Percentiles rank a stretch among this genome's conserved stretches.
Conservation (phyloP, 2,329 filamentous ascomycete genomes). For the Botrytis medusae region DNA sequence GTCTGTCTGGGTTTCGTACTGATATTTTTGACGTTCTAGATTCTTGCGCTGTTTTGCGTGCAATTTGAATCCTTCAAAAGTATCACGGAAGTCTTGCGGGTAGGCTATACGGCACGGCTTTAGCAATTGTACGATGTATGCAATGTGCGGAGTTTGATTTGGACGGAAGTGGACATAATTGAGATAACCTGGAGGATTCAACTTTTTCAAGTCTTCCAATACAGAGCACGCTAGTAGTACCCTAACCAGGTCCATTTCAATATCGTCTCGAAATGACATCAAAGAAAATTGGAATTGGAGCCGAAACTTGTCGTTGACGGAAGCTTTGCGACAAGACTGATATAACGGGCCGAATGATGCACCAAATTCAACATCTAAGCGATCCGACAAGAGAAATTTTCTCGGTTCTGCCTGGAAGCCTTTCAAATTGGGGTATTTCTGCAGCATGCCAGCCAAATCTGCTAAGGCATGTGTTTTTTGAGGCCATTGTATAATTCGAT, state of each 20-base stretch:
- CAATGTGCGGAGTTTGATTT: conserved; percentile 39
- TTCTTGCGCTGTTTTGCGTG: conserved; percentile 24
- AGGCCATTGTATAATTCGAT: conserved; percentile 34
- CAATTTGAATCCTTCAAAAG: conserved; percentile 11
- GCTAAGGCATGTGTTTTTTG: conserved; percentile 30
- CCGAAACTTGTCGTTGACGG: conserved; percentile 35
- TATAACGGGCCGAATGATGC: conserved; percentile 48
- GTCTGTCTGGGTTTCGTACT: conserved; percentile 39
- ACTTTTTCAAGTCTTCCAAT: conserved; percentile 42
- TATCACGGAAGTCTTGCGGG: conserved; percentile 31
- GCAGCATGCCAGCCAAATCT: conserved; percentile 37
- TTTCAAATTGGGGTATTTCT: conserved; percentile 41
- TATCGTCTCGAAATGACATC: conserved; percentile 45
- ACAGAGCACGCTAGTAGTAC: conserved; percentile 48
- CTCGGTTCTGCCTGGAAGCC: conserved; percentile 40
- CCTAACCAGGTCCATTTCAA: conserved; percentile 45
- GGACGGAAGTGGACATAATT: conserved; percentile 42
- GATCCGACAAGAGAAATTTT: conserved; percentile 43
- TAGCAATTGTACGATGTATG: conserved; percentile 40
- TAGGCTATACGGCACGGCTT: conserved; percentile 39
- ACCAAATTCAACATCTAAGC: conserved; percentile 42
- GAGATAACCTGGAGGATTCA: conserved; percentile 42
- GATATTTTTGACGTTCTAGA: conserved; percentile 33
- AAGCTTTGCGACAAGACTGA: conserved; percentile 39
- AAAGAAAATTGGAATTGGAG: conserved; percentile 50